Conservation (phyloP, 768 basidiomycete species). For the Sutorius australiensis region DNA sequence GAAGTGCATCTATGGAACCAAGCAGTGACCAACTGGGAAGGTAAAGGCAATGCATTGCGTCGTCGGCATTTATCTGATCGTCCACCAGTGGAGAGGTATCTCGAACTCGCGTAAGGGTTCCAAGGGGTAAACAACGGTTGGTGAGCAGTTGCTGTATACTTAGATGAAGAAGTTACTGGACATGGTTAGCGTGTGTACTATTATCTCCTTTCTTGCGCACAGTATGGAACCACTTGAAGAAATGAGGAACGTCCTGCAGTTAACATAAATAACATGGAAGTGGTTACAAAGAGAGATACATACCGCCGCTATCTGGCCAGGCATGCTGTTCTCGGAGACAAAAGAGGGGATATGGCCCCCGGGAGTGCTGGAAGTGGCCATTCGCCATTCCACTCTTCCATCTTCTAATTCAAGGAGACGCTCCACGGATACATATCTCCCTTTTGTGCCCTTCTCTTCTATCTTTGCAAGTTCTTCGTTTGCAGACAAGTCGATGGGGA, state of each 20-base stretch:
- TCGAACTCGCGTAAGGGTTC: conserved; percentile 63
- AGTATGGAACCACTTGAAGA: conserved; percentile 60
- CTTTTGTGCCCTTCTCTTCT: conserved; percentile 62
- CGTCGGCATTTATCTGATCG: conserved; percentile 6
- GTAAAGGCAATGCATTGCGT: conserved; percentile 39
- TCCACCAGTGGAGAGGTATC: conserved; percentile 72
- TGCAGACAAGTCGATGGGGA: conserved; percentile 62
- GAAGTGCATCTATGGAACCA: conserved; percentile 84
- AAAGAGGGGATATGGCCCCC: conserved; percentile 68
- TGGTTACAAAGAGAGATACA: neutral
- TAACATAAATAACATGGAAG: conserved; percentile 1
- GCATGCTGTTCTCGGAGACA: conserved; percentile 57
- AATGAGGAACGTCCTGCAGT: conserved; percentile 66
- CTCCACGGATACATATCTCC: conserved; percentile 70
- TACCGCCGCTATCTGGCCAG: conserved; percentile 61
- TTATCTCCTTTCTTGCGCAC: conserved; percentile 18
- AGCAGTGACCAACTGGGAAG: conserved; percentile 93
- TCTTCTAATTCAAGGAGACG: conserved; percentile 56
- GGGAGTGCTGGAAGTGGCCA: conserved; percentile 73
- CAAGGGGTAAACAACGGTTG: neutral
- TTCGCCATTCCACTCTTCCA: conserved; percentile 71
- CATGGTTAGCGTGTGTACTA: neutral
- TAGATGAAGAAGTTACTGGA: neutral
- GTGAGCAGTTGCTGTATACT: neutral
- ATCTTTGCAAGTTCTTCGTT: conserved; percentile 56